phyloP scores from a whole-genome alignment of 352 stramenopile genomes.

The Peronospora tabacina region DNA sequence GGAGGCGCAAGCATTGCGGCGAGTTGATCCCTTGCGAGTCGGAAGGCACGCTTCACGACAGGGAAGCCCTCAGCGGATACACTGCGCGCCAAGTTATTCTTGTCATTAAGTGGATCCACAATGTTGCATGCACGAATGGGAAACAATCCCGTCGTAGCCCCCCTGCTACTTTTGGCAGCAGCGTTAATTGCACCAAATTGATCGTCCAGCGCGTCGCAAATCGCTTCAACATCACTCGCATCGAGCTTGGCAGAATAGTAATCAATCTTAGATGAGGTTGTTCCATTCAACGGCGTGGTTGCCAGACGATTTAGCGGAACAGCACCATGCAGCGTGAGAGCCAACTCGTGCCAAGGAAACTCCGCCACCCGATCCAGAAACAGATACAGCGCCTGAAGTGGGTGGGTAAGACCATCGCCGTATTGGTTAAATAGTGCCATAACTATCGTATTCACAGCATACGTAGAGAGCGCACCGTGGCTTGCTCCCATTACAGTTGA shows the following conservation, averaged over 20 bases:
- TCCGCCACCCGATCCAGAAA: constrained; percentile 81
- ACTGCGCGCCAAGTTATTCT: constrained; percentile 82
- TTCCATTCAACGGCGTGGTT: constrained; percentile 30
- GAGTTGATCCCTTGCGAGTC: constrained; percentile 49
- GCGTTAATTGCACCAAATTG: constrained; percentile 54
- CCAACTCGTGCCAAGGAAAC: constrained; percentile 82
- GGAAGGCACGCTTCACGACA: constrained; percentile 63
- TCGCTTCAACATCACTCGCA: constrained; percentile 39
- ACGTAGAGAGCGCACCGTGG: constrained; percentile 70
- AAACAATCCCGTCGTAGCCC: constrained; percentile 32
- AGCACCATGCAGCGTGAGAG: constrained; percentile 68
- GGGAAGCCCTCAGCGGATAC: constrained; percentile 67
- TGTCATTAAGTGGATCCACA: constrained; percentile 80
- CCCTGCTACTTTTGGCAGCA: constrained; percentile 16
- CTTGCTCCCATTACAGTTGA: constrained; percentile 74
- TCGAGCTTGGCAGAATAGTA: constrained; percentile 27
- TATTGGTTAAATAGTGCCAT: constrained; percentile 86
- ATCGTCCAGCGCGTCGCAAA: constrained; percentile 40
- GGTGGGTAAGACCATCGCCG: constrained; percentile 56
- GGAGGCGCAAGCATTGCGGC: constrained; percentile 28
- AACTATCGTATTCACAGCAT: constrained; percentile 86
- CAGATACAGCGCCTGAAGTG: constrained; percentile 74
- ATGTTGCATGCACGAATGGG: constrained; percentile 83
- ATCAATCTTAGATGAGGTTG: constrained; percentile 10
- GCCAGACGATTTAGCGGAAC: constrained; percentile 52